A percentile compares a stretch with the other conserved stretches of the same genome.
phyloP scores from a whole-genome alignment of 306 rosid genomes.

The Sechiopsis laciniata region DNA sequence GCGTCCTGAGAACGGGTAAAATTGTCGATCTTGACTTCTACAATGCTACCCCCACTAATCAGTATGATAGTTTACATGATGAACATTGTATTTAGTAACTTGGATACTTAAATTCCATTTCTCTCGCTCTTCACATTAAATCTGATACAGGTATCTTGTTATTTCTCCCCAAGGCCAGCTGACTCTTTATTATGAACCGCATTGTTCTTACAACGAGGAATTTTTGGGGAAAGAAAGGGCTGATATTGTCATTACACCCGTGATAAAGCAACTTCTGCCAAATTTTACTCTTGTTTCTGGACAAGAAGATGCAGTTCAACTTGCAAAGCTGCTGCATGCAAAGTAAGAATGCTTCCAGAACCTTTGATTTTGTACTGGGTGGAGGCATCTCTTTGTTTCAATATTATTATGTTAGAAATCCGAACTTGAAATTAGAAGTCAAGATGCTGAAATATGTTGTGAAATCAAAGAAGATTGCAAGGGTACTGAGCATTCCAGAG shows the following conservation, averaged over 20 bases:
- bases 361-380: neutral
- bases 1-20: slow-evolving; percentile 92
- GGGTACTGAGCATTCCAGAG: neutral
- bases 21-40: slow-evolving; percentile 20
- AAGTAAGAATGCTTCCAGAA: slow-evolving; percentile 39
- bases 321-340: slow-evolving; percentile 74
- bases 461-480: neutral
- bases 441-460: neutral
- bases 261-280: slow-evolving; percentile 80
- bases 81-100: neutral
- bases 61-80: neutral
- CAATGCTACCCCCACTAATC: neutral
- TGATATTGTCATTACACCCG: slow-evolving; percentile 85
- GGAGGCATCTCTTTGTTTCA: neutral
- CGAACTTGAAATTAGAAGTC: neutral
- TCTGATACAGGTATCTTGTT: slow-evolving; percentile 57
- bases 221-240: slow-evolving; percentile 62
- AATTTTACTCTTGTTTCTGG: slow-evolving; percentile 82
- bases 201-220: slow-evolving; percentile 61
- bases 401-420: neutral
- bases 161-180: slow-evolving; percentile 49
- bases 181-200: slow-evolving; percentile 91
- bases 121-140: neutral
- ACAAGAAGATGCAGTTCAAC: slow-evolving; percentile 90
- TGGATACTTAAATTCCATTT: slow-evolving; percentile 1